A percentile compares a stretch with the other conserved stretches of the same genome.
phyloP scores from a whole-genome alignment of 768 basidiomycete species.

The Psilocybe cyanescens region DNA sequence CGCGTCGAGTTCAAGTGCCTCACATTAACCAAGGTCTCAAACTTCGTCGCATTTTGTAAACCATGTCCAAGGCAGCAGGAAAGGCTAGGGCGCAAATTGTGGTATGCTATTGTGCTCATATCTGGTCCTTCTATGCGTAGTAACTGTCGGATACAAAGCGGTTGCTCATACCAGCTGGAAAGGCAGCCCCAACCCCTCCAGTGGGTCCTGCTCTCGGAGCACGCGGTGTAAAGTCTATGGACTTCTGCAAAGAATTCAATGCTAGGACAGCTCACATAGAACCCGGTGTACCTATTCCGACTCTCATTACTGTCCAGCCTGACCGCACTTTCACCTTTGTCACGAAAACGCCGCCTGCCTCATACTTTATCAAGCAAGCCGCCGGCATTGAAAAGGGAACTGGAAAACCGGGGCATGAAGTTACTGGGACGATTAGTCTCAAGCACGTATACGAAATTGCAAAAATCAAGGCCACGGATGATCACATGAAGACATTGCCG shows the following conservation, averaged over 20 bases:
- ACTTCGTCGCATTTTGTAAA: not conserved
- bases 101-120: conserved; percentile 46
- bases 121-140: conserved; percentile 11
- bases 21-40: conserved; percentile 8
- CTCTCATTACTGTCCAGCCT: conserved; percentile 90
- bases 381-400: conserved; percentile 91
- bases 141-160: conserved; percentile 49
- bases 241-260: conserved; percentile 99
- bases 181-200: conserved; percentile 94
- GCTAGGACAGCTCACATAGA: conserved; percentile 91
- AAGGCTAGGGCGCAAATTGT: conserved; percentile 76
- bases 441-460: conserved; percentile 99
- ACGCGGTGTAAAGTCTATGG: conserved; percentile 98
- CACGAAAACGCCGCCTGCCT: conserved; percentile 88
- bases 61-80: conserved; percentile 70
- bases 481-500: conserved; percentile 83
- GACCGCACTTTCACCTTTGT: conserved; percentile 95
- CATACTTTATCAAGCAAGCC: conserved; percentile 90
- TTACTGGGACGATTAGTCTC: conserved; percentile 81
- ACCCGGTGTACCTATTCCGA: conserved; percentile 86
- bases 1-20: conserved; percentile 6
- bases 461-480: conserved; percentile 93
- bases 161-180: conserved; percentile 88
- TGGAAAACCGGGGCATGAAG: conserved; percentile 78
- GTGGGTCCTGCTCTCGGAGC: conserved; percentile 98